Evolutionary conservation across 768 basidiomycete species (phyloP).

Genomic region (Suillus decipiens): DNA sequence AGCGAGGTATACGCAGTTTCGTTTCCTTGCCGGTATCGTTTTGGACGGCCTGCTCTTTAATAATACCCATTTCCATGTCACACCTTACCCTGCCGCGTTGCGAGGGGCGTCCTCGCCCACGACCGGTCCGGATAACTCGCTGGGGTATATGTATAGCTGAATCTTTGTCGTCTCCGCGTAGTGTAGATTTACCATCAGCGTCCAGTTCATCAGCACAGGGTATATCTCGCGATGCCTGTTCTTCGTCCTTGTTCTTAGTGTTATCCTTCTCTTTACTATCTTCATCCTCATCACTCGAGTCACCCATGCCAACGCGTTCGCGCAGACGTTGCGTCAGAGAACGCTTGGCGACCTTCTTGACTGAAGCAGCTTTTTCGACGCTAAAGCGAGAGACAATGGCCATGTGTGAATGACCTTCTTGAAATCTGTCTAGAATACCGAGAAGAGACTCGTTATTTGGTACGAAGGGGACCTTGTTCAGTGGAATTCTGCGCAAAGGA

Average conservation of each 20-base stretch:
- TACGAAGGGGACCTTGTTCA: constrained; percentile 86
- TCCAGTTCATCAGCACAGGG: constrained; percentile 35
- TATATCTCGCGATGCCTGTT: constrained; percentile 29
- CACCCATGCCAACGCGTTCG: constrained; percentile 72
- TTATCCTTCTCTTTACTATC: constrained; percentile 21
- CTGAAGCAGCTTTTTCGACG: constrained; percentile 70
- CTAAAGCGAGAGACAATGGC: constrained; percentile 84
- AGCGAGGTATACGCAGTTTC: constrained; percentile 31
- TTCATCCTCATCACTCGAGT: constrained; percentile 48
- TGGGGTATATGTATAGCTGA: constrained; percentile 18
- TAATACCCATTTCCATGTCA: constrained; percentile 29
- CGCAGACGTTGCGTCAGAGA: constrained; percentile 79
- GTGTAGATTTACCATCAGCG: constrained; percentile 31
- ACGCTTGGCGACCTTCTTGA: constrained; percentile 82
- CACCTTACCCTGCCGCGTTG: constrained; percentile 15
- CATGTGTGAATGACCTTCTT: constrained; percentile 90
- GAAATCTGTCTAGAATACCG: constrained; percentile 84
- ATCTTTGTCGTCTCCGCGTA: constrained; percentile 27
- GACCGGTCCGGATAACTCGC: constrained; percentile 12
- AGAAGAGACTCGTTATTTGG: constrained; percentile 85
- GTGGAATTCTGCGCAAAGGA: constrained; percentile 78
- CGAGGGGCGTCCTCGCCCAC: constrained; percentile 19
- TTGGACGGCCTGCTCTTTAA: constrained; percentile 7
- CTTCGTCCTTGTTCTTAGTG: constrained; percentile 22
- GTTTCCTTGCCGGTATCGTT: constrained; percentile 19